Base-by-base conservation (phyloP, 1,139 yeast species). In the Arxiozyma heterogenica region DNA sequence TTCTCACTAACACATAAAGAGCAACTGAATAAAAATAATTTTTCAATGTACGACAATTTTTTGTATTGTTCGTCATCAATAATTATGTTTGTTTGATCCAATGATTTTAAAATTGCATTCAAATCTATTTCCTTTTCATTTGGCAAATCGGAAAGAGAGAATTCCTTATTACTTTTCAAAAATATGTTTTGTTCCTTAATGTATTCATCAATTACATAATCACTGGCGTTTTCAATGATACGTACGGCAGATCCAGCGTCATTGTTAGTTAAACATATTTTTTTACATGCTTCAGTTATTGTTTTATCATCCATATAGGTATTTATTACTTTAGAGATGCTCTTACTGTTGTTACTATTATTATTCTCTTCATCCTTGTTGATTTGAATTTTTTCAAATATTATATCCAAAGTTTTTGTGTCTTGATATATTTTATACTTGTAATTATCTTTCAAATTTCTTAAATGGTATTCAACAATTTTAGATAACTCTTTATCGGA, bases 401-500 rank as follows among this genome's bases (percentile, higher is more conserved):
- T 43, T 43, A 43, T 20, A 42, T 22, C 17, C 23, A n/a, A n/a
- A 15, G 41, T 49, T 17, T 30, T 30, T 22, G 22, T 43, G 9
- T 34, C 47, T 34, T 30, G 47, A 43, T 43, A 46, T 7, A 49
- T 46, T 42, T 49, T 42, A n/a, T 42, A 49, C 17, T 41, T 49
- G 23, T 21, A 46, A 42, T 20, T 21, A 43, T 30, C 45, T n/a
- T 23, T 45, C 25, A 93, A 90, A 68, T 94, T 96, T 7, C 93
- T 93, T 70, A 96, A 89, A 65, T 75, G 93, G 64, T 83, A 84
- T 62, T 75, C 90, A 63, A 86, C 85, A 51, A 79, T 93, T 30
- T 95, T 94, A 7, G 97, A 93, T 68, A 84, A 87, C 50, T 51
- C 50, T 8, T 43, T 47, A 15, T 20, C 21, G 5, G 53, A 46